Evolutionary conservation across 1,139 yeast species (phyloP).

Genomic region (Protomyces pachydermus): DNA sequence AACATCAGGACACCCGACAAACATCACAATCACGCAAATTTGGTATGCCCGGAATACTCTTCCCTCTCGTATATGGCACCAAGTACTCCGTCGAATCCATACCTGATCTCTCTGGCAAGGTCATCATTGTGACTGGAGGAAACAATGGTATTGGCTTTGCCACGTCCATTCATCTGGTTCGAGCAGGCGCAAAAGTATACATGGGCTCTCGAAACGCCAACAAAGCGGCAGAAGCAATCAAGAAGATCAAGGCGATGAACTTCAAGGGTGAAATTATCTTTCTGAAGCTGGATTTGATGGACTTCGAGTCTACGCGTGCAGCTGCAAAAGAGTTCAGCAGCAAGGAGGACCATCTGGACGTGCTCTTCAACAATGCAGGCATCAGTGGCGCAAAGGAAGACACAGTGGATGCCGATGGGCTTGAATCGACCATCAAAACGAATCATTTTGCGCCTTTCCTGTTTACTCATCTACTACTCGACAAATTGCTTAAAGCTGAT

Average conservation of each 20-base stretch:
- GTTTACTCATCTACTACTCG: constrained; percentile 58
- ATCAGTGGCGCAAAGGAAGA: constrained; percentile 25
- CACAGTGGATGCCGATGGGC: constrained; percentile 28
- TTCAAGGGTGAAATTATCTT: constrained; percentile 35
- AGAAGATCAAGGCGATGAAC: constrained; percentile 36
- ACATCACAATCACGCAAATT: too few species aligned
- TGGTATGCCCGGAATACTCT: constrained; percentile 8
- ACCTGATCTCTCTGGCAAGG: constrained; percentile 45
- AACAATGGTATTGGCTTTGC: constrained; percentile 32
- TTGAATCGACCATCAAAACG: constrained; percentile 61
- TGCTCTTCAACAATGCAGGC: constrained; percentile 34
- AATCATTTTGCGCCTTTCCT: constrained; percentile 73
- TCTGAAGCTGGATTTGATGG: constrained; percentile 44
- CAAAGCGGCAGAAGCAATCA: constrained; percentile 42
- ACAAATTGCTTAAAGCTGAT: constrained; percentile 41
- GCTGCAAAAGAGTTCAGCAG: constrained; percentile 30
- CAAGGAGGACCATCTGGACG: constrained; percentile 30
- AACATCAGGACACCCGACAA: too few species aligned
- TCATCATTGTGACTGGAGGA: constrained; percentile 34
- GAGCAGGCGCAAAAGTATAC: constrained; percentile 46
- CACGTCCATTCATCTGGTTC: constrained; percentile 29
- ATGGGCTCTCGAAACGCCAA: constrained; percentile 43
- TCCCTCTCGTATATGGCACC: constrained; percentile 34
- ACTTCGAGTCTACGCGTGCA: constrained; percentile 37
- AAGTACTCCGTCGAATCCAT: constrained; percentile 41